A percentile compares a stretch with the other conserved stretches of the same genome.
Evolutionary conservation across 2,329 filamentous ascomycete species (phyloP).

Genomic region (Beauveria australis): DNA sequence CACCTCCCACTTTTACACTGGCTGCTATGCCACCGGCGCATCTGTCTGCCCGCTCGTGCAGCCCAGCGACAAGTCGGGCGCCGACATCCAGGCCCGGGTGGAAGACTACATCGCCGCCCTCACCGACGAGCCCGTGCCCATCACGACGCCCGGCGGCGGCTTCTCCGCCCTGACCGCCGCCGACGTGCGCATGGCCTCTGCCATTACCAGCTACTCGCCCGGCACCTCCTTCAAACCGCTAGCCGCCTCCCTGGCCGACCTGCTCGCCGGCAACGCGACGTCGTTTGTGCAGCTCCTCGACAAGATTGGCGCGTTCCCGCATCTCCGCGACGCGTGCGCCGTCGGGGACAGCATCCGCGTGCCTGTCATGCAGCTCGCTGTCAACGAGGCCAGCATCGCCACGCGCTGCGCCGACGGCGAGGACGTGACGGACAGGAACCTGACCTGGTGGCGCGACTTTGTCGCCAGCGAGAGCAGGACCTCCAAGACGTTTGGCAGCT

Average conservation of each 20-base stretch:
- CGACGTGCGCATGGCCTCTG: slow-evolving; percentile 19
- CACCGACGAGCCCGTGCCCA: slow-evolving; percentile 17
- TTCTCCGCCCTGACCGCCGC: slow-evolving; percentile 18
- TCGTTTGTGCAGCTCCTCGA: slow-evolving; percentile 15
- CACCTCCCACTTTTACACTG: slow-evolving; percentile 20
- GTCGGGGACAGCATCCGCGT: not conserved
- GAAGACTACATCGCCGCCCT: slow-evolving; percentile 18
- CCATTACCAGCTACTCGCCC: slow-evolving; percentile 19
- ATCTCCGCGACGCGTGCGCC: slow-evolving; percentile 11
- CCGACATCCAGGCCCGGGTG: slow-evolving; percentile 21
- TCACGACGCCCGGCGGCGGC: slow-evolving; percentile 14
- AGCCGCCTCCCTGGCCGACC: slow-evolving; percentile 15
- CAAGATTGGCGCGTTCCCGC: slow-evolving; percentile 12
- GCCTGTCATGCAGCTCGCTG: slow-evolving; percentile 12
- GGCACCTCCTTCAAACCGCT: slow-evolving; percentile 14
- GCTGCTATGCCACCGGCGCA: slow-evolving; percentile 19
- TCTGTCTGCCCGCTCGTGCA: slow-evolving; percentile 19
- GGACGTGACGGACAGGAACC: not conserved
- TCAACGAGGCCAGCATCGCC: slow-evolving; percentile 13
- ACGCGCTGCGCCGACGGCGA: slow-evolving; percentile 13
- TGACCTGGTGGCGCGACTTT: not conserved
- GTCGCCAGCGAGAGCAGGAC: slow-evolving; percentile 12
- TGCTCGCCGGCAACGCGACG: slow-evolving; percentile 23
- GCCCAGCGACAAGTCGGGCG: slow-evolving; percentile 15
- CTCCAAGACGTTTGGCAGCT: slow-evolving; percentile 16